phyloP scores from a whole-genome alignment of 306 rosid genomes.

The Quercus agrifolia region DNA sequence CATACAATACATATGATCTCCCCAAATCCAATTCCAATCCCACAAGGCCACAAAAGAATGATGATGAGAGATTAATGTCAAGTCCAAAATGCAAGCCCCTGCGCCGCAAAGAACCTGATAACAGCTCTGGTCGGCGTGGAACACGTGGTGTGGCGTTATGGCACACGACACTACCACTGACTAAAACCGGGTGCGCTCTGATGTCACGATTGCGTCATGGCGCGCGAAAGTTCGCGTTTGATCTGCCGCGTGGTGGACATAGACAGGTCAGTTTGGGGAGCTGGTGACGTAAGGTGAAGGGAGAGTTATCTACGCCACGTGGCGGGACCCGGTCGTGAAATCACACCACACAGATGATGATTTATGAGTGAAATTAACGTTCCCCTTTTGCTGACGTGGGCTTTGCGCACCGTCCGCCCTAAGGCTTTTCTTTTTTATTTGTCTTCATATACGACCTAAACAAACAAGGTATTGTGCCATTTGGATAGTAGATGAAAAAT shows the following conservation, averaged over 20 bases:
- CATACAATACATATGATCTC: no score
- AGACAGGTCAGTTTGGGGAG: neutral
- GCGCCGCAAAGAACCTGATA: neutral
- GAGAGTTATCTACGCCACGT: conserved; percentile 29
- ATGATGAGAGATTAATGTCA: no score
- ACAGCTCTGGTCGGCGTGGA: neutral
- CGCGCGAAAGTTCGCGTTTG: neutral
- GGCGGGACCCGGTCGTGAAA: conserved; percentile 26
- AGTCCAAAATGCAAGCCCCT: neutral
- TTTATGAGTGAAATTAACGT: neutral
- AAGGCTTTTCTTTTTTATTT: neutral
- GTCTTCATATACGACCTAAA: no score
- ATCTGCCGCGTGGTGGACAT: conserved; percentile 13
- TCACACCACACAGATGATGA: conserved; percentile 21
- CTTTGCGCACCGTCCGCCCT: neutral
- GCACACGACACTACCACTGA: neutral
- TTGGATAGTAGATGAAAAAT: no score
- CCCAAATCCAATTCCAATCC: no score
- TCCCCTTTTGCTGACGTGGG: neutral
- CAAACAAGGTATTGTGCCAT: no score
- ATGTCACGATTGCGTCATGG: neutral
- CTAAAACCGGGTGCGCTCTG: neutral
- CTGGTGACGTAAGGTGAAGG: conserved; percentile 21
- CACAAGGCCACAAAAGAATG: no score
- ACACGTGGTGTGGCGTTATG: neutral